Evolutionary conservation across 2,329 filamentous ascomycete species (phyloP).

Genomic region (Neurospora sp.): DNA sequence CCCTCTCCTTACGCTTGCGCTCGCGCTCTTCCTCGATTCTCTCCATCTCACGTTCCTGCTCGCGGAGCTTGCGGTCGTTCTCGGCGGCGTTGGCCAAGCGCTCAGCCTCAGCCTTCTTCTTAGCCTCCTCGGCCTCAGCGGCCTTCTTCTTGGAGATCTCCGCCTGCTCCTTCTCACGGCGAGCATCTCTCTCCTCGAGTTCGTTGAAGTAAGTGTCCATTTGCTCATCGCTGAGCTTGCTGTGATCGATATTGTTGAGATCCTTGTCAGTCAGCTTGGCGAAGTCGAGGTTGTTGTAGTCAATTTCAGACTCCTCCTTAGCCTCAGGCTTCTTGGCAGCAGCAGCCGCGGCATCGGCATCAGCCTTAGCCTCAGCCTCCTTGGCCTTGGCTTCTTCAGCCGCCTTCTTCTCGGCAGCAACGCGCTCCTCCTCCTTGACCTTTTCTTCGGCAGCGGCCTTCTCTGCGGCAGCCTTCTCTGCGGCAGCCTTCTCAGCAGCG

Average conservation of each 20-base stretch:
- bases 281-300: not conserved
- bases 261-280: conserved; percentile 19
- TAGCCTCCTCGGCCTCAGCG: conserved; percentile 37
- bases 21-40: conserved; percentile 62
- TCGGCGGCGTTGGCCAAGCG: conserved; percentile 40
- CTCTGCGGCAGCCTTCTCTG: conserved; percentile 17
- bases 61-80: conserved; percentile 56
- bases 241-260: conserved; percentile 20
- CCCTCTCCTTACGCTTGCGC: conserved; percentile 40
- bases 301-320: conserved; percentile 18
- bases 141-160: conserved; percentile 30
- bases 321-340: conserved; percentile 18
- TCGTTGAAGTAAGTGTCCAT: conserved; percentile 51
- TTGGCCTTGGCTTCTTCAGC: conserved; percentile 12
- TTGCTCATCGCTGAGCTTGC: conserved; percentile 35
- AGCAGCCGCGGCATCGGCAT: conserved; percentile 24
- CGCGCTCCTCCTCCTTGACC: conserved; percentile 5
- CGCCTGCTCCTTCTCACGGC: conserved; percentile 38
- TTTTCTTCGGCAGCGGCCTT: conserved; percentile 11
- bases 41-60: conserved; percentile 64
- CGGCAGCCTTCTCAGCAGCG: conserved; percentile 16
- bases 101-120: conserved; percentile 32
- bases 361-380: conserved; percentile 16
- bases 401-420: conserved; percentile 14
- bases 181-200: conserved; percentile 47